Percentiles rank a stretch among this genome's conserved stretches.
phyloP scores from a whole-genome alignment of 139 green algal genomes.

The Marvania coccoides region DNA sequence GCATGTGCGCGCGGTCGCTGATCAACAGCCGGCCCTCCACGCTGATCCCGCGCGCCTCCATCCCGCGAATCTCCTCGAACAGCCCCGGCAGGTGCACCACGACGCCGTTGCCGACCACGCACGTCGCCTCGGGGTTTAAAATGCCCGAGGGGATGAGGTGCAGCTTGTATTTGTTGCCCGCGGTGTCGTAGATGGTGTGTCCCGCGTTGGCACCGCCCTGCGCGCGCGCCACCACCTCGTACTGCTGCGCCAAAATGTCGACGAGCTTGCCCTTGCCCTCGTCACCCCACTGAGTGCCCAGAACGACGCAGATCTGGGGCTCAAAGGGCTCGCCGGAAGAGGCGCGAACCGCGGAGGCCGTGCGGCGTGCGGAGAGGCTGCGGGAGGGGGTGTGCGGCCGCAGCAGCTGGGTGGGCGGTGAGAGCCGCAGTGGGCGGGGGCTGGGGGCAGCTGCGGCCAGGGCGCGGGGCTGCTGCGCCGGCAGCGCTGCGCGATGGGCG shows the following conservation, averaged over 20 bases:
- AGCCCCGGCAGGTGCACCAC: constrained; percentile 93
- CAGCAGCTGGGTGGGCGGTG: not conserved
- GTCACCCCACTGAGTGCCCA: constrained; percentile 98
- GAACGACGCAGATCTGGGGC: constrained; percentile 76
- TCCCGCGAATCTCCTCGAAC: constrained; percentile 84
- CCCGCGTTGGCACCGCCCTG: constrained; percentile 97
- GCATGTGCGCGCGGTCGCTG: constrained; percentile 87
- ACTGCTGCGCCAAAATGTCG: constrained; percentile 94
- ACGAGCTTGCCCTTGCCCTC: constrained; percentile 99
- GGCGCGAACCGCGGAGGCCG: not conserved
- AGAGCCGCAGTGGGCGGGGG: not conserved
- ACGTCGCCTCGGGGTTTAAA: constrained; percentile 82
- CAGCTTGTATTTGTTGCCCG: constrained; percentile 95
- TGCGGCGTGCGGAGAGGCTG: not conserved
- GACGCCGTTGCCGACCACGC: constrained; percentile 94
- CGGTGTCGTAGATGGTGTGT: constrained; percentile 97
- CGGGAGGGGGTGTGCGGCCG: not conserved
- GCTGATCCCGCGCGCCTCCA: constrained; percentile 26
- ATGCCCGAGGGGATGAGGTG: constrained; percentile 97
- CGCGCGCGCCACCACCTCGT: constrained; percentile 89
- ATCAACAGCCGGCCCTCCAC: constrained; percentile 64
- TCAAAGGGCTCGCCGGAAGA: constrained; percentile 22
- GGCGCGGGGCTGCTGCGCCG: not conserved
- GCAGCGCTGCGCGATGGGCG: not conserved
- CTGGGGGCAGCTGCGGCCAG: not conserved